phyloP scores from a whole-genome alignment of 352 stramenopile species.

The Phytophthora pistaciae region DNA sequence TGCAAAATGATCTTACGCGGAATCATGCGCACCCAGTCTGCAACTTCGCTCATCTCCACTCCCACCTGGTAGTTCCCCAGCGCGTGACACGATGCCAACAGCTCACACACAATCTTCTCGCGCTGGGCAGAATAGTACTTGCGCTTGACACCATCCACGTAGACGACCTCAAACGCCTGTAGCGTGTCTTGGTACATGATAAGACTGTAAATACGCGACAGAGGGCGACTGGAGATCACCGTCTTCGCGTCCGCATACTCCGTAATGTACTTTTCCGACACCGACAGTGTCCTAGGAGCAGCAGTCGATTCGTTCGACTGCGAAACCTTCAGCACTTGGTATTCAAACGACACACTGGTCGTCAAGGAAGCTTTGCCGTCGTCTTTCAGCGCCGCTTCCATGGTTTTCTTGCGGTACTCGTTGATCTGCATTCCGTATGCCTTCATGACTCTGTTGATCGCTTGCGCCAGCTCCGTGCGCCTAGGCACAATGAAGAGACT shows the following conservation, averaged over 20 bases:
- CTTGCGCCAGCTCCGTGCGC: constrained; percentile 76
- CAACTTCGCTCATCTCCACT: constrained; percentile 53
- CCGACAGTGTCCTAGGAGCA: constrained; percentile 52
- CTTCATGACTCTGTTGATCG: constrained; percentile 77
- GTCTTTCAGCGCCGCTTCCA: constrained; percentile 67
- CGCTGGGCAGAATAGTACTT: constrained; percentile 73
- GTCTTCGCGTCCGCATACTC: constrained; percentile 61
- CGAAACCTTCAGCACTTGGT: constrained; percentile 71
- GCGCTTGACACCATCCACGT: constrained; percentile 74
- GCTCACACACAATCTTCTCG: constrained; percentile 81
- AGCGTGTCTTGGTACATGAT: constrained; percentile 70
- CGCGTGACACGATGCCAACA: constrained; percentile 80
- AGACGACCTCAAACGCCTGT: constrained; percentile 80
- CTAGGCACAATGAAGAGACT: constrained; percentile 78
- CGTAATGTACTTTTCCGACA: constrained; percentile 79
- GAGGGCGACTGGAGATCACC: constrained; percentile 76
- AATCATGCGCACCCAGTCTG: constrained; percentile 75
- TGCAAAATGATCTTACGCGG: constrained; percentile 77
- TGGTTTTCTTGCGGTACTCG: constrained; percentile 85
- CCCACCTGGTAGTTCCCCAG: constrained; percentile 77
- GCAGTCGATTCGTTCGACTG: constrained; percentile 48
- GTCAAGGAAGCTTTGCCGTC: constrained; percentile 34
- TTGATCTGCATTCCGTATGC: constrained; percentile 85
- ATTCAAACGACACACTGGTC: constrained; percentile 72
- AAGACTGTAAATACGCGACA: constrained; percentile 75